A percentile compares a stretch with the other conserved stretches of the same genome.
Conservation (phyloP, 306 rosid genomes). For the Bauhinia variegata region DNA sequence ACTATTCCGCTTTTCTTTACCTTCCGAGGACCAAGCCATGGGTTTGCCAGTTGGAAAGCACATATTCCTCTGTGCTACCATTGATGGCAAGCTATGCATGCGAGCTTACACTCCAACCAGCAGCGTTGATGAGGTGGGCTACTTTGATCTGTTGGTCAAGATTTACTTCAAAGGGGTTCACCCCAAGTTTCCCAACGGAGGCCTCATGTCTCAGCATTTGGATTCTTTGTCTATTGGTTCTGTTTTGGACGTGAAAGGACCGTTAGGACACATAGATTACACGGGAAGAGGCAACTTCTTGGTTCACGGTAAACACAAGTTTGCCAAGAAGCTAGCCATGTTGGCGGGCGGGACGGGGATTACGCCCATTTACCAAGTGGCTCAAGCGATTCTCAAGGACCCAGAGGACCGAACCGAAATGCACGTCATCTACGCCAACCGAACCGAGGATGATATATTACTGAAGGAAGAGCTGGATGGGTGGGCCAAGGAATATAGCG, state of each 20-base stretch:
- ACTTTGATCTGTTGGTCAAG: conserved; percentile 73
- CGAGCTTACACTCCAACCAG: conserved; percentile 87
- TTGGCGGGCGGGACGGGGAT: conserved; percentile 90
- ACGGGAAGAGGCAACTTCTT: conserved; percentile 59
- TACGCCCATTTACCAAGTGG: conserved; percentile 82
- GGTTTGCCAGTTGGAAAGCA: conserved; percentile 88
- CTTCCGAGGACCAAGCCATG: conserved; percentile 56
- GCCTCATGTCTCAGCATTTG: conserved; percentile 69
- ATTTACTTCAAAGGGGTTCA: conserved; percentile 70
- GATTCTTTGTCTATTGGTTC: conserved; percentile 60
- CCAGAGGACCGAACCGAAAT: conserved; percentile 74
- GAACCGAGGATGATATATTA: conserved; percentile 76
- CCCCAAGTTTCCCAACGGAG: conserved; percentile 77
- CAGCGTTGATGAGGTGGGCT: conserved; percentile 59
- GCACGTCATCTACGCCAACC: conserved; percentile 76
- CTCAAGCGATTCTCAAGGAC: conserved; percentile 71
- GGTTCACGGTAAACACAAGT: conserved; percentile 57
- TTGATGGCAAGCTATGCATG: conserved; percentile 75
- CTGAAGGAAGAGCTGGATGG: conserved; percentile 67
- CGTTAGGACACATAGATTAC: conserved; percentile 84
- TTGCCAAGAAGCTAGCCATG: conserved; percentile 69
- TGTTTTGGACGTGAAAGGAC: conserved; percentile 73
- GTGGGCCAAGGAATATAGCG: conserved; percentile 57
- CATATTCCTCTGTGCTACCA: conserved; percentile 60
- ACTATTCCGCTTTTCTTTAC: conserved; percentile 64